Base-by-base conservation (phyloP, 2,329 filamentous ascomycete genomes). In the Coniochaeta hoffmannii region DNA sequence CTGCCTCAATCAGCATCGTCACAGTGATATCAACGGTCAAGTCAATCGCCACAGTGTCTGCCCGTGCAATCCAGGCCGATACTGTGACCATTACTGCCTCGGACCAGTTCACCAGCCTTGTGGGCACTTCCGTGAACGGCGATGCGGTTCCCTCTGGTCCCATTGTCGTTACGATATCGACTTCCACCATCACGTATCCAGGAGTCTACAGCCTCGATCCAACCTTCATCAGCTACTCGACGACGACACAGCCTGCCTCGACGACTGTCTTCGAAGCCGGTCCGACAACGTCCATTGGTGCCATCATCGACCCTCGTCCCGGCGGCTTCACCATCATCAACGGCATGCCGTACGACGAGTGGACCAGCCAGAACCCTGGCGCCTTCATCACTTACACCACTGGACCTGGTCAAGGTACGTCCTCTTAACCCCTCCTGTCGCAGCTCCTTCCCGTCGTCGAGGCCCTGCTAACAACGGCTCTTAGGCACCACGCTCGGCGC, bases 291-390 rank as follows among this genome's bases (percentile, higher is more conserved):
- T 32, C 26, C 22, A 2, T 51, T 34, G 49, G 49, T 34, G 49
- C 49, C 15, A 22, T 51, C 28, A 34, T 51, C 30, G 49, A 51
- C 31, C 31, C 49, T 22, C 49, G 49, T 34, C 49, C 49, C 8
- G 28, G 28, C n/a, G 49, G 49, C 30, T 51, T 51, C 49, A 51
- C 49, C n/a, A 32, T 51, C 26, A 51, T 51, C 14, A 28, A 51
- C 11, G 28, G 28, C 28, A 11, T 51, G 28, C 41, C 41, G 15
- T 46, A 46, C 41, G 41, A 4, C 26, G 41, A 14, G 19, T 46
- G 41, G 41, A 46, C 41, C n/a, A 46, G 41, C 41, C 41, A 15
- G 5, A 19, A 46, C 26, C 41, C 41, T 15, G 22, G 22, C 4
- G 41, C 24, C 6, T 46, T 41, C 36, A 22, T 41, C 17, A 41